Evolutionary conservation across 192 early-diverging fungal genomes (phyloP).

Genomic region (Mycoemilia scoparia): DNA sequence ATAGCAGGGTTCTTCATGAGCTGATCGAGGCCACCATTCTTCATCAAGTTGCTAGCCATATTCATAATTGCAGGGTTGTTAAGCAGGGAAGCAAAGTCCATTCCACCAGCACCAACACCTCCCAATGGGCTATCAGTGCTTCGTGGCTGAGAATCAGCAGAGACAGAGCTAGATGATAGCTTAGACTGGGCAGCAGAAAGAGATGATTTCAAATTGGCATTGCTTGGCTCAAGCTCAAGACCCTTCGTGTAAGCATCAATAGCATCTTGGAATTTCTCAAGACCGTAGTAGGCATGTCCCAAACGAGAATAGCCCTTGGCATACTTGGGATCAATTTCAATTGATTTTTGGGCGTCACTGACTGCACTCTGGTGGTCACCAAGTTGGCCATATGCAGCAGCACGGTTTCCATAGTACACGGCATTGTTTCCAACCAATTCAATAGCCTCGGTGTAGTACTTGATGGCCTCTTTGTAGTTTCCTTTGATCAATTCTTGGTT

Average conservation of each 20-base stretch:
- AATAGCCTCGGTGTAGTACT: constrained; percentile 83
- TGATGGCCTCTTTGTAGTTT: constrained; percentile 70
- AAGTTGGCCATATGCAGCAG: constrained; percentile 84
- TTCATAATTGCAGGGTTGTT: constrained; percentile 88
- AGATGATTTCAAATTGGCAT: constrained; percentile 60
- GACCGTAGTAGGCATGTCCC: constrained; percentile 83
- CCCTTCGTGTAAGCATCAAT: constrained; percentile 82
- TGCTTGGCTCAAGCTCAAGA: constrained; percentile 62
- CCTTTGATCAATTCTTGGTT: constrained; percentile 73
- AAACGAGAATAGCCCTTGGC: constrained; percentile 85
- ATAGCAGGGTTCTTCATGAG: constrained; percentile 87
- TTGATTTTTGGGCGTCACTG: constrained; percentile 65
- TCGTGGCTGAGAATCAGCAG: not conserved
- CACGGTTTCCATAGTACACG: constrained; percentile 96
- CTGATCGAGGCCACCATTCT: constrained; percentile 54
- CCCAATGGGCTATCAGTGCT: constrained; percentile 19
- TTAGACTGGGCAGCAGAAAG: constrained; percentile 49
- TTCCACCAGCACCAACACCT: constrained; percentile 46
- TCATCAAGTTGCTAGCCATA: constrained; percentile 90
- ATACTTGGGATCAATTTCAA: constrained; percentile 73
- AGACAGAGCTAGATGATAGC: constrained; percentile 5
- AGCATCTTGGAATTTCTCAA: constrained; percentile 68
- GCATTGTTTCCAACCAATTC: constrained; percentile 62
- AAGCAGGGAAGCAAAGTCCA: constrained; percentile 69
- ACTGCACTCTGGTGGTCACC: constrained; percentile 76